Percentiles rank a stretch among this genome's conserved stretches.
Conservation (phyloP, 176 grass and related monocot genomes). For the Carex kokanica region DNA sequence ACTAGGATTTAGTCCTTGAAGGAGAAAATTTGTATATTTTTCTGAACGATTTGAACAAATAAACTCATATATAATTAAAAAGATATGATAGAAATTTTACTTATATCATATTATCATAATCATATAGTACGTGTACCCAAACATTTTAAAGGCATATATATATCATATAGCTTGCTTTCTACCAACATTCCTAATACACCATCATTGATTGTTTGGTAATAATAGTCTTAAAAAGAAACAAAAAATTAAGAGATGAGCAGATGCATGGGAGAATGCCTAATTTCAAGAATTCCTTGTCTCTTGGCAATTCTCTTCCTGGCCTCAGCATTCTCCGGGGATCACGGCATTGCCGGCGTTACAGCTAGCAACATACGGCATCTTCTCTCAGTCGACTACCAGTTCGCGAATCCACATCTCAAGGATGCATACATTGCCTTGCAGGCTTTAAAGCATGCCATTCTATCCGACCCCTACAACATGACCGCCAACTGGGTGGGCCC, state of each 20-base stretch:
- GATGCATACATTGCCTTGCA: conserved; percentile 68
- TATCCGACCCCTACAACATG: conserved; percentile 58
- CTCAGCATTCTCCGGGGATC: not conserved
- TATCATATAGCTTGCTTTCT: not conserved
- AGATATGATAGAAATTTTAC: not conserved
- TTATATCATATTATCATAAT: not conserved
- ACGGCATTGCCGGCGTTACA: not conserved
- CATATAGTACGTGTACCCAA: not conserved
- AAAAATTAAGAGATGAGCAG: not conserved
- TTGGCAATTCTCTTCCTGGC: not conserved
- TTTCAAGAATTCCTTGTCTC: not conserved
- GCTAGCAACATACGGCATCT: conserved; percentile 3
- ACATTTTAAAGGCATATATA: not conserved
- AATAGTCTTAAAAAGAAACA: not conserved
- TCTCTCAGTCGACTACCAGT: conserved; percentile 18
- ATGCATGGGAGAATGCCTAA: not conserved
- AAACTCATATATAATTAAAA: not conserved
- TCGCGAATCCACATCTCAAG: conserved; percentile 40
- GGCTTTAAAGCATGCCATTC: conserved; percentile 69
- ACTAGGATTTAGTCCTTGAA: not conserved
- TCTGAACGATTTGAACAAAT: not conserved
- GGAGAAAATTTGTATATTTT: not conserved
- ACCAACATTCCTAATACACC: not conserved
- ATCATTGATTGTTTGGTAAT: not conserved
- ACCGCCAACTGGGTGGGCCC: conserved; percentile 59